phyloP scores from a whole-genome alignment of 345 rosid species.

The Xanthoceras sorbifolium region DNA sequence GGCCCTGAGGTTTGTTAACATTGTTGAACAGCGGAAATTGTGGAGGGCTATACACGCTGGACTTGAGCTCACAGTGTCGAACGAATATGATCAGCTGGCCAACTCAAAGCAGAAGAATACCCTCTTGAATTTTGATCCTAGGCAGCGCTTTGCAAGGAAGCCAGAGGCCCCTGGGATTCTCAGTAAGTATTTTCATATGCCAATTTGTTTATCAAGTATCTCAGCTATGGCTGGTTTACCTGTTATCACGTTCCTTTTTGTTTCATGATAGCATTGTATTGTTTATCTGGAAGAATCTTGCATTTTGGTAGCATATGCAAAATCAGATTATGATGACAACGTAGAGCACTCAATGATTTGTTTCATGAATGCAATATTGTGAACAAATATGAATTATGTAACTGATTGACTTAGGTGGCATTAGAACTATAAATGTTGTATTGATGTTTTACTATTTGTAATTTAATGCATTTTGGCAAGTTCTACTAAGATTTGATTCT shows the following conservation, averaged over 20 bases:
- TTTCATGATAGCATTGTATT: not conserved
- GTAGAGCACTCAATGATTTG: not conserved
- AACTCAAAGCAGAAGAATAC: constrained; percentile 43
- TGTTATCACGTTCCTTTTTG: not conserved
- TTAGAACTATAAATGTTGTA: not conserved
- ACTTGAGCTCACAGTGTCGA: constrained; percentile 50
- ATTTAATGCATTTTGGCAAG: not conserved
- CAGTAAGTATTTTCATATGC: constrained; percentile 33
- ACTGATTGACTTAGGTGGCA: not conserved
- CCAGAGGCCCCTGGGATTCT: constrained; percentile 35
- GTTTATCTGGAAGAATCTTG: not conserved
- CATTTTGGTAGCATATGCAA: not conserved
- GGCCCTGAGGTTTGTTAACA: constrained; percentile 63
- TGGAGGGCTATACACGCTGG: constrained; percentile 60
- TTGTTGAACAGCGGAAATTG: constrained; percentile 54
- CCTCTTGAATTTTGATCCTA: constrained; percentile 29
- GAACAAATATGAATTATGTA: not conserved
- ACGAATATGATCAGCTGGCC: constrained; percentile 56
- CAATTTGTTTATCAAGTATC: not conserved
- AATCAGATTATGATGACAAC: not conserved
- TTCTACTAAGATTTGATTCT: constrained; percentile 1
- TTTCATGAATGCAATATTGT: not conserved
- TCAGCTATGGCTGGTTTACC: not conserved
- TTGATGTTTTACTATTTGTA: not conserved
- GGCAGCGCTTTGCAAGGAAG: constrained; percentile 21